Evolutionary conservation across 2,329 filamentous ascomycete genomes (phyloP).

Genomic region (Microascus cirrosus): DNA sequence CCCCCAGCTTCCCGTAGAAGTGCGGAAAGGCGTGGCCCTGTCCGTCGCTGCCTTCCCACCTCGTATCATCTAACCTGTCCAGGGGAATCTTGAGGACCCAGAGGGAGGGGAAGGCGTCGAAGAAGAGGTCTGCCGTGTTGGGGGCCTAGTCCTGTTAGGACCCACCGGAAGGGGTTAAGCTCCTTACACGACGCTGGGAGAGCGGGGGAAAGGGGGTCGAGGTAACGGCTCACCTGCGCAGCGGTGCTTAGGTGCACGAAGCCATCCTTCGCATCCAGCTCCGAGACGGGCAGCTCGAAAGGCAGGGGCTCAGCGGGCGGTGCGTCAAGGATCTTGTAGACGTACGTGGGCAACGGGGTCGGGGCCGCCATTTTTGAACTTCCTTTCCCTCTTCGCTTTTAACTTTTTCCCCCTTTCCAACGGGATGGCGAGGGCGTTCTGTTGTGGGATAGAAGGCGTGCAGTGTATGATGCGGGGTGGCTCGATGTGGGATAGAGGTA

Average conservation of each 20-base stretch:
- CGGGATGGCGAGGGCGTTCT: no score
- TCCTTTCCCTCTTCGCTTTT: not conserved
- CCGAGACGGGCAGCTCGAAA: conserved; percentile 41
- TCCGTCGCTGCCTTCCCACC: conserved; percentile 40
- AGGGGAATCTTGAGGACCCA: conserved; percentile 45
- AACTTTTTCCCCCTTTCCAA: no score
- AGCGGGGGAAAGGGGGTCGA: not conserved
- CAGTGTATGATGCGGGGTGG: no score
- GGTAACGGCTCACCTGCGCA: conserved; percentile 29
- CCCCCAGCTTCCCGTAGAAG: conserved; percentile 43
- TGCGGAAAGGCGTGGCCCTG: conserved; percentile 34
- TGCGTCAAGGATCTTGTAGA: conserved; percentile 51
- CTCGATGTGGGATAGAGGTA: no score
- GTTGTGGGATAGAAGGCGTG: no score
- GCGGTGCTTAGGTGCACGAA: conserved; percentile 51
- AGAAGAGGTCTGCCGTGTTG: conserved; percentile 32
- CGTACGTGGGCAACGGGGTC: conserved; percentile 24
- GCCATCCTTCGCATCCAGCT: conserved; percentile 47
- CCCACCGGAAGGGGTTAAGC: not conserved
- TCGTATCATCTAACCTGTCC: conserved; percentile 24
- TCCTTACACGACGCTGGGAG: not conserved
- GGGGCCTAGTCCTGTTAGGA: conserved; percentile 23
- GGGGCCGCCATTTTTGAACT: conserved; percentile 7
- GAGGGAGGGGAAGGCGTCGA: conserved; percentile 23
- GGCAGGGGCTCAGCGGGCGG: conserved; percentile 43